Evolutionary conservation across 768 basidiomycete genomes (phyloP), one percentile per base, ranked within the genome.

Genomic region (Lenzites betulinus): DNA sequence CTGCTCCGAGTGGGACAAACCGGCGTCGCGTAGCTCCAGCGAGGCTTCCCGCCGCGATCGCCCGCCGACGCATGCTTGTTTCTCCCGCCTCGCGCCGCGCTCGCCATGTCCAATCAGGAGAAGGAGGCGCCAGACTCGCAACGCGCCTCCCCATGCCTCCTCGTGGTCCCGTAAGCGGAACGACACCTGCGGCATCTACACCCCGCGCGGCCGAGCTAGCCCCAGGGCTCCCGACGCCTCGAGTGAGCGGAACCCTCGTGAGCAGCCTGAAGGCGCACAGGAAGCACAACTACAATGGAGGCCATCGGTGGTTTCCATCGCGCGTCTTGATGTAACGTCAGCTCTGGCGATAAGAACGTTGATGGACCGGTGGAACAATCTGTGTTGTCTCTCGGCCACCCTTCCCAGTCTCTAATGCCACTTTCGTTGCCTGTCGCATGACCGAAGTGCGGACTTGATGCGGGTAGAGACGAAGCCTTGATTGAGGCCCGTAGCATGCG

Each of bases 341-440:
- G n/a, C n/a, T n/a, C n/a, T n/a, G n/a, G n/a, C n/a, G n/a, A n/a
- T n/a, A n/a, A 22, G 28, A 30, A 6, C 9, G 28, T 30, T 58
- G 48, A 47, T 28, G 46, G 5, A 22, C 20, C 42, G 28, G 26
- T 36, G 50, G 26, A 23, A 20, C 56, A 20, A 11, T 22, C 46
- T 33, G 25, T 39, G 39, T 47, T 50, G 39, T 35, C 35, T 22
- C 25, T 18, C 18, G 36, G 39, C 26, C 30, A 49, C 26, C n/a
- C 13, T 18, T 36, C 7, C 23, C 26, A 25, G 28, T 50, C 25
- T 13, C 28, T 50, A 28, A 35, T 28, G 25, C 38, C 18, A 18
- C 23, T 7, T 22, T 20, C 7, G 48, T 58, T 51, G 48, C 56
- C 48, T 58, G 56, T 39, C 56, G 56, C 56, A 58, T 58, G 56